phyloP scores from a whole-genome alignment of 2,329 filamentous ascomycete species.

The Eutypa lata region DNA sequence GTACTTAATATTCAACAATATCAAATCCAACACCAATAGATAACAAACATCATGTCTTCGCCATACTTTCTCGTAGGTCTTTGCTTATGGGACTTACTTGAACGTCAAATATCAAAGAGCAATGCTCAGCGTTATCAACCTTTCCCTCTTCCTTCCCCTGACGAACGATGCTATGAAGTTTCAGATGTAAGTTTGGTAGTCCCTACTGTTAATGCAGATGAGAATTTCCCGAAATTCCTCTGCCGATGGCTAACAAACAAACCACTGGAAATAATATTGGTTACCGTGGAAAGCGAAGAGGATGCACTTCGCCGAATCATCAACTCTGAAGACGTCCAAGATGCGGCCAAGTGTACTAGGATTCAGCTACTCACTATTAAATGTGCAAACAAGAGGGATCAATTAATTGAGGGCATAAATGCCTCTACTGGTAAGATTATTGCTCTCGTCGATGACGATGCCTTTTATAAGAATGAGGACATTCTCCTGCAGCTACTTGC shows the following conservation, averaged over 20 bases:
- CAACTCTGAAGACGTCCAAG: conserved; percentile 4
- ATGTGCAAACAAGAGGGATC: conserved; percentile 22
- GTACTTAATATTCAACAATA: no score
- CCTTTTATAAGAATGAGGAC: conserved; percentile 11
- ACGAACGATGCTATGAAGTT: background rate
- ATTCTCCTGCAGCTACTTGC: conserved; percentile 21
- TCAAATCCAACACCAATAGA: no score
- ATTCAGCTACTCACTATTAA: conserved; percentile 14
- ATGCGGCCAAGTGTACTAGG: background rate
- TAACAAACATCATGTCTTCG: no score
- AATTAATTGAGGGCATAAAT: conserved; percentile 21
- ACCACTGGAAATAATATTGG: conserved; percentile 26
- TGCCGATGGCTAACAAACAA: conserved; percentile 17
- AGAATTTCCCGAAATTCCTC: conserved; percentile 15
- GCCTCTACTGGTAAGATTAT: conserved; percentile 17
- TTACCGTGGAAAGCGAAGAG: conserved; percentile 14
- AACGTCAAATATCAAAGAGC: background rate
- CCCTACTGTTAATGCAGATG: conserved; percentile 21
- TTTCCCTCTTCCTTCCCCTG: conserved; percentile 8
- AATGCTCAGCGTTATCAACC: conserved; percentile 10
- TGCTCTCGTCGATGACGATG: conserved; percentile 27
- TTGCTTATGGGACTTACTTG: conserved; percentile 11
- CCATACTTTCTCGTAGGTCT: conserved; percentile 2
- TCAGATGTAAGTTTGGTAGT: conserved; percentile 26
- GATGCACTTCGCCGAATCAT: background rate